Evolutionary conservation across 2,329 filamentous ascomycete species (phyloP).

Genomic region (Xylariaceae sp.): DNA sequence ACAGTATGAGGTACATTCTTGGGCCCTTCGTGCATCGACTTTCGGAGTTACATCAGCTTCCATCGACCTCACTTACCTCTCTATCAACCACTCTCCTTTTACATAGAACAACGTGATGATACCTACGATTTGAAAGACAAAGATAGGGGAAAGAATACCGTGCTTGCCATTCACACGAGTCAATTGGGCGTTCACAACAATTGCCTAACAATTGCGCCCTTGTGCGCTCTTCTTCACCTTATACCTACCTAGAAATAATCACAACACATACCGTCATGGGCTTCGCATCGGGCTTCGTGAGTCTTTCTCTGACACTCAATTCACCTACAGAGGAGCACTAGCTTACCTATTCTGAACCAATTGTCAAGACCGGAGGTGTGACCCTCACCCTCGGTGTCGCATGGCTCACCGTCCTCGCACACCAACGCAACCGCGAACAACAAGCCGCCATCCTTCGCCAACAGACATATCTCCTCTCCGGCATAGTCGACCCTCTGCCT

Average conservation of each 20-base stretch:
- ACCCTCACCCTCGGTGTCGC: constrained; percentile 68
- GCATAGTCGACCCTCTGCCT: constrained; percentile 44
- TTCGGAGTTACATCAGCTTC: neutral
- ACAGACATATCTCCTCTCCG: constrained; percentile 50
- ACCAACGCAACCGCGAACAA: constrained; percentile 60
- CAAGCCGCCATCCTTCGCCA: constrained; percentile 53
- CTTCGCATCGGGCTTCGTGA: constrained; percentile 69
- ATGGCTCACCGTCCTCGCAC: constrained; percentile 65
- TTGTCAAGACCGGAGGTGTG: constrained; percentile 62
- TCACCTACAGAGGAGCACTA: neutral
- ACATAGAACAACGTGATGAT: neutral
- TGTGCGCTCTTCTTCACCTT: constrained; percentile 22
- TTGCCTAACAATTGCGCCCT: constrained; percentile 23
- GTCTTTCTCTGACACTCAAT: constrained; percentile 29
- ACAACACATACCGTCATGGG: constrained; percentile 49
- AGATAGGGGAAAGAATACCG: neutral
- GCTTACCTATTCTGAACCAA: neutral
- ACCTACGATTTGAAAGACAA: neutral
- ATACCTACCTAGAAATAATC: constrained; percentile 3
- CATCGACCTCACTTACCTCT: neutral
- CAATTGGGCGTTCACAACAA: constrained; percentile 24
- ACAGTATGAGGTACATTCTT: neutral
- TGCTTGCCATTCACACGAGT: neutral
- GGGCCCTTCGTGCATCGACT: neutral
- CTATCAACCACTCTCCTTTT: neutral